These are phyloP conservation scores for Backusella tarrabulga DNA, from an alignment of 192 early-diverging fungal species.

Conservation along the genomic window DNA sequence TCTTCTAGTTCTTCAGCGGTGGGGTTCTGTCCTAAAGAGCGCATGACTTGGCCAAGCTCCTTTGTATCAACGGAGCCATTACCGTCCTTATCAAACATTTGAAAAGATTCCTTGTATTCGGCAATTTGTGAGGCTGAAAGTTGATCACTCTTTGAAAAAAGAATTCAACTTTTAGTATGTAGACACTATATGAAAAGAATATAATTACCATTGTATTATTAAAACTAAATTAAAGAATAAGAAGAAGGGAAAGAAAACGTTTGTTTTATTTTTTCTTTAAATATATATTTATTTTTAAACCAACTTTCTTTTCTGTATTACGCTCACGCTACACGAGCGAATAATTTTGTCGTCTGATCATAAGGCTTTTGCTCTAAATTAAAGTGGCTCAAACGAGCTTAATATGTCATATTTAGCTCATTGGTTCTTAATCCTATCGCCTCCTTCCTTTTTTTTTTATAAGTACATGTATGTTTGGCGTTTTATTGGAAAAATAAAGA, in stretches of 20 bases:
- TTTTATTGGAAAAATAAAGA: neutral
- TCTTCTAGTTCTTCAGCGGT: slow-evolving; percentile 78
- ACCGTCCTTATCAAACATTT: slow-evolving; percentile 81
- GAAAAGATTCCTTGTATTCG: slow-evolving; percentile 78
- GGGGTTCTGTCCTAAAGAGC: slow-evolving; percentile 72
- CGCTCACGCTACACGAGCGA: neutral
- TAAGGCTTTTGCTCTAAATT: neutral
- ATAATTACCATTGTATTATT: neutral
- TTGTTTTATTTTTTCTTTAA: neutral
- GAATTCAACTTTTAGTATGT: neutral
- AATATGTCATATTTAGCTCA: neutral
- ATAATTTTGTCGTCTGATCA: neutral
- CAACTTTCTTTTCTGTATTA: neutral
- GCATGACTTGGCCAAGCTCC: slow-evolving; percentile 79
- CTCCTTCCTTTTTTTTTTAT: neutral
- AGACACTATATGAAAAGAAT: neutral
- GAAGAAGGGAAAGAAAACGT: neutral
- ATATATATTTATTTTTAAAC: slow-evolving; percentile 7
- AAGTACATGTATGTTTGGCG: neutral
- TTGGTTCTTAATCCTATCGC: neutral
- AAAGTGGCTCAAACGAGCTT: neutral
- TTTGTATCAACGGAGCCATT: slow-evolving; percentile 73
- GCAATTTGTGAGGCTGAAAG: slow-evolving; percentile 69
- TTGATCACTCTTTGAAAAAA: slow-evolving; percentile 50
- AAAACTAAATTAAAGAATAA: slow-evolving; percentile 6